Percentiles rank a stretch among this genome's conserved stretches.
Evolutionary conservation across 73 alveolate genomes (phyloP).

Genomic region (Durusdinium trenchii): DNA sequence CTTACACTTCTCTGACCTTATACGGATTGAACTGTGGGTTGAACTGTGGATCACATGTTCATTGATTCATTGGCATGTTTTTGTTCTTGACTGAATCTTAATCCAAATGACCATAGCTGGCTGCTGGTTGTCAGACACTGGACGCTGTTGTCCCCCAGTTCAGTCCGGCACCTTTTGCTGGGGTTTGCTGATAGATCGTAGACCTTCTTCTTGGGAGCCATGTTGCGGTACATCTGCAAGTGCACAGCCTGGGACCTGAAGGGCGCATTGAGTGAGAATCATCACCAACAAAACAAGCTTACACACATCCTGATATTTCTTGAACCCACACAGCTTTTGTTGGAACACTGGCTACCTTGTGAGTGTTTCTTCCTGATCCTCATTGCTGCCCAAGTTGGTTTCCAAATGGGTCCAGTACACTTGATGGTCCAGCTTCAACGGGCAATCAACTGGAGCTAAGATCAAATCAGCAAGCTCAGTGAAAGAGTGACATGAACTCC

Average conservation of each 20-base stretch:
- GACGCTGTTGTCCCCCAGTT: background rate
- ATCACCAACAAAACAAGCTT: too few species aligned
- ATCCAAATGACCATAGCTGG: background rate
- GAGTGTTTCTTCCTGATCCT: too few species aligned
- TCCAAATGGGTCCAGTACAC: too few species aligned
- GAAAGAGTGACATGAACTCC: too few species aligned
- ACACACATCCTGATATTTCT: too few species aligned
- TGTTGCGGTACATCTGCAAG: background rate
- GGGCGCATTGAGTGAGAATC: too few species aligned
- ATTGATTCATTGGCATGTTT: background rate
- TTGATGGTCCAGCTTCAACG: too few species aligned
- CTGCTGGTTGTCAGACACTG: slow-evolving; percentile 13
- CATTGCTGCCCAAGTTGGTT: too few species aligned
- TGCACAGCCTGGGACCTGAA: background rate
- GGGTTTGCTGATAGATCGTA: background rate
- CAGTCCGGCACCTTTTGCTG: background rate
- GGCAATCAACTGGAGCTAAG: too few species aligned
- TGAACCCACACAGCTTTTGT: background rate
- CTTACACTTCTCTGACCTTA: background rate
- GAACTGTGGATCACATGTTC: too few species aligned
- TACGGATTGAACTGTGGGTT: background rate
- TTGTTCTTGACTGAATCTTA: background rate
- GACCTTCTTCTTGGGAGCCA: background rate
- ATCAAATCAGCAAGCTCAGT: too few species aligned
- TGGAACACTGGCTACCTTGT: too few species aligned